Evolutionary conservation across 1,139 yeast species (phyloP), one percentile per base, ranked within the genome.

Genomic region (Yamadazyma dushanensis): DNA sequence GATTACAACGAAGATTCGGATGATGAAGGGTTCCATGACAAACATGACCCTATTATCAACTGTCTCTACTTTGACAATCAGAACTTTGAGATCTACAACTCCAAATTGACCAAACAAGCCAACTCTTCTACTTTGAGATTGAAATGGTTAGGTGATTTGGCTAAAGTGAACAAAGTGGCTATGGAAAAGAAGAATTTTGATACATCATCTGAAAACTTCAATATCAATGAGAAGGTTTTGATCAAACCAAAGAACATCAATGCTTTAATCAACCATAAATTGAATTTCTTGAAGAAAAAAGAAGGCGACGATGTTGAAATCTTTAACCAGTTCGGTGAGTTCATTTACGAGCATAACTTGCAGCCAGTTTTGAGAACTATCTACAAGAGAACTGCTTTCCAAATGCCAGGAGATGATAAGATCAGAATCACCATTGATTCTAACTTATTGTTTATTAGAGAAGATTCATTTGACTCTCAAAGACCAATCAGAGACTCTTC

Each of bases 361-460:
- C 85, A 87, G 60, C 98, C 98, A 11, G 79, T 87, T 27, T 64
- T 92, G 57, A 80, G 98, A 64, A 78, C 96, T 4, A 77, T 83
- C 30, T 89, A 87, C 63, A 86, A 88, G 30, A 78, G 98, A 61
- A 87, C 96, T 11, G 97, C 97, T 2, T 92, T 92, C 70, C 97
- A 92, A 67, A 90, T 92, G 49, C 98, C 98, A 2, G 97, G 97
- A 42, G 97, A 92, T 57, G 95, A 89, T 57, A 78, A 89, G 52
- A 83, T 90, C 32, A 80, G 97, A 57, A 81, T 90, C 41, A 82
- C 88, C 26, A 84, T 92, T 46, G 98, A 92, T 62, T 84, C 95
- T 9, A 92, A 92, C 57, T 78, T 92, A 41, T 60, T 83, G 35
- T 89, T 87, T 55, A 83, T 92, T 41, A 78, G 97, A 53, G 98